phyloP scores from a whole-genome alignment of 371 early-diverging fungal genomes.

The Umbelopsis sp. region DNA sequence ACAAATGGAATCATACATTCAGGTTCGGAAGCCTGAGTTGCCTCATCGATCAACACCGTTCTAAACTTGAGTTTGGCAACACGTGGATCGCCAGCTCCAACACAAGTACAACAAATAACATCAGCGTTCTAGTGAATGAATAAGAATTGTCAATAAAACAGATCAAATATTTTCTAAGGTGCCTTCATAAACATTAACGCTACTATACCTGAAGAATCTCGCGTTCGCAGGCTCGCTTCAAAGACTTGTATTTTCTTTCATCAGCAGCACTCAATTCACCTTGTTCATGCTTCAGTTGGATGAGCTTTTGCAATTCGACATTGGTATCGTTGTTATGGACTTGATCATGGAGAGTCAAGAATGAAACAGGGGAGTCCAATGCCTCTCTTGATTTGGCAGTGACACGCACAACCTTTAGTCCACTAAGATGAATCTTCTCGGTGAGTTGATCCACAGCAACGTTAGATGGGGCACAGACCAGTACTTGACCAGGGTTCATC shows the following conservation, averaged over 20 bases:
- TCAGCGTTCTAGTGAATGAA: slow-evolving; percentile 73
- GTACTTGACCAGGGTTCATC: slow-evolving; percentile 88
- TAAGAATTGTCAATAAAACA: background rate
- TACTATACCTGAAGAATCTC: slow-evolving; percentile 76
- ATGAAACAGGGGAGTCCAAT: slow-evolving; percentile 88
- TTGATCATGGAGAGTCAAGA: slow-evolving; percentile 94
- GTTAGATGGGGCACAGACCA: slow-evolving; percentile 99
- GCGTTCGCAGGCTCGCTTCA: slow-evolving; percentile 84
- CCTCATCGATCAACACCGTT: slow-evolving; percentile 97
- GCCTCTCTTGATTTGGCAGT: slow-evolving; percentile 95
- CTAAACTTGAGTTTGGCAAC: slow-evolving; percentile 87
- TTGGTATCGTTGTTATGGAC: slow-evolving; percentile 92
- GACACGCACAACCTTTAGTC: slow-evolving; percentile 95
- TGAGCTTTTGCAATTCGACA: slow-evolving; percentile 89
- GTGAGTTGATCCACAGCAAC: slow-evolving; percentile 99
- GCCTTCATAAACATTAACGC: background rate
- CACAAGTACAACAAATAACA: slow-evolving; percentile 98
- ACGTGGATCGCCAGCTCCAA: slow-evolving; percentile 97
- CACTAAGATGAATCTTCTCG: slow-evolving; percentile 94
- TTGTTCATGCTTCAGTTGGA: slow-evolving; percentile 83
- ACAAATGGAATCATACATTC: slow-evolving; percentile 98
- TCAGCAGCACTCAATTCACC: slow-evolving; percentile 90
- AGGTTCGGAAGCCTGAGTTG: slow-evolving; percentile 98
- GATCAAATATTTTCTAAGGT: background rate
- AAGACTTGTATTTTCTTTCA: slow-evolving; percentile 80